Evolutionary conservation across 768 basidiomycete genomes (phyloP).

Genomic region (Tubosaeta sp.): DNA sequence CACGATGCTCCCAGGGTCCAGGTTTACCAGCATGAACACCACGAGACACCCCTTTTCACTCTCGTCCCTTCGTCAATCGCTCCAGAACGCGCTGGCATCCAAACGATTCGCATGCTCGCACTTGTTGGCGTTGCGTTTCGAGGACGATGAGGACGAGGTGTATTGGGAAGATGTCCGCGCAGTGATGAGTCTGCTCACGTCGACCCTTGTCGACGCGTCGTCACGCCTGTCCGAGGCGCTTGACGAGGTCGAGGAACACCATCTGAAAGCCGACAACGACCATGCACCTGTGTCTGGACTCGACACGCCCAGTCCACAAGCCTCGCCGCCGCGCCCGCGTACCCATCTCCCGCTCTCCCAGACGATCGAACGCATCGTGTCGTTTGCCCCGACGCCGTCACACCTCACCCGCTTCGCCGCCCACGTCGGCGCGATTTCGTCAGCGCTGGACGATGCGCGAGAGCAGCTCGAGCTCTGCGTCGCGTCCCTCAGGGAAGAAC

Average conservation of each 20-base stretch:
- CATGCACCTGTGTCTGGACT: slow-evolving; percentile 23
- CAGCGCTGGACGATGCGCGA: slow-evolving; percentile 67
- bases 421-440: slow-evolving; percentile 67
- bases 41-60: slow-evolving; percentile 64
- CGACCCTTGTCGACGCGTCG: slow-evolving; percentile 61
- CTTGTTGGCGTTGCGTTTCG: slow-evolving; percentile 73
- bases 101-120: slow-evolving; percentile 79
- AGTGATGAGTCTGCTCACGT: slow-evolving; percentile 67
- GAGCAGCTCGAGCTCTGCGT: slow-evolving; percentile 65
- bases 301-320: slow-evolving; percentile 14
- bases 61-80: slow-evolving; percentile 53
- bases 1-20: slow-evolving; percentile 46
- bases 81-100: slow-evolving; percentile 65
- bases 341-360: slow-evolving; percentile 9
- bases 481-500: slow-evolving; percentile 44
- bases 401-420: slow-evolving; percentile 65
- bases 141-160: slow-evolving; percentile 63
- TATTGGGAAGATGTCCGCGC: slow-evolving; percentile 86
- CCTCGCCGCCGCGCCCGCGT: slow-evolving; percentile 15
- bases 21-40: slow-evolving; percentile 59
- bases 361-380: slow-evolving; percentile 21
- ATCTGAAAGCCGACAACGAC: slow-evolving; percentile 45
- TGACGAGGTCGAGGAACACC: slow-evolving; percentile 53
- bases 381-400: slow-evolving; percentile 74
- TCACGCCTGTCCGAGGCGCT: slow-evolving; percentile 59